phyloP scores from a whole-genome alignment of 1,284 basidiomycete species.

The Gastroboletus turbinatus region DNA sequence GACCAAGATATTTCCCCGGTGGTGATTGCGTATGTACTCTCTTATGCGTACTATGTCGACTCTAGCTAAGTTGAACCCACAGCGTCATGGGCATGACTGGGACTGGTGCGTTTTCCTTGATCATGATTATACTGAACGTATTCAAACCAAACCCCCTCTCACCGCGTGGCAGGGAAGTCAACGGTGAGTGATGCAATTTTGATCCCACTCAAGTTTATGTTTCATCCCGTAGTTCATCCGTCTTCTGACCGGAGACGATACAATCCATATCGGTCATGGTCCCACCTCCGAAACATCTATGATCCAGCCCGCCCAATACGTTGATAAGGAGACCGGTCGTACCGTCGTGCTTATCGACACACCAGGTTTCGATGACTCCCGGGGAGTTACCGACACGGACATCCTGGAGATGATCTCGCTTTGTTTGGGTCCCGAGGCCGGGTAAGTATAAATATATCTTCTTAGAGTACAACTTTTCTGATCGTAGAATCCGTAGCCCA shows the following conservation, averaged over 20 bases:
- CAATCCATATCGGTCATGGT: not conserved
- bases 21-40: not conserved
- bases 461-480: not conserved
- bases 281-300: not conserved
- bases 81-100: not conserved
- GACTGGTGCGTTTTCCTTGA: not conserved
- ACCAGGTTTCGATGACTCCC: not conserved
- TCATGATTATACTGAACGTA: not conserved
- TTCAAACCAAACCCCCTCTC: not conserved
- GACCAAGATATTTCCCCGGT: not conserved
- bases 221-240: not conserved
- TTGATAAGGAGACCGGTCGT: not conserved
- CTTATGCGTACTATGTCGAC: not conserved
- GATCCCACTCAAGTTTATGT: not conserved
- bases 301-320: not conserved
- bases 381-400: not conserved
- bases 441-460: too few species aligned
- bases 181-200: not conserved
- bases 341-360: not conserved
- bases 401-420: not conserved
- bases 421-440: too few species aligned
- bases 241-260: not conserved
- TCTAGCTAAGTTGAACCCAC: not conserved
- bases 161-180: not conserved
- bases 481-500: not conserved